Conservation (phyloP, 1,139 yeast genomes). For the Sugiyamaella neomexicana region DNA sequence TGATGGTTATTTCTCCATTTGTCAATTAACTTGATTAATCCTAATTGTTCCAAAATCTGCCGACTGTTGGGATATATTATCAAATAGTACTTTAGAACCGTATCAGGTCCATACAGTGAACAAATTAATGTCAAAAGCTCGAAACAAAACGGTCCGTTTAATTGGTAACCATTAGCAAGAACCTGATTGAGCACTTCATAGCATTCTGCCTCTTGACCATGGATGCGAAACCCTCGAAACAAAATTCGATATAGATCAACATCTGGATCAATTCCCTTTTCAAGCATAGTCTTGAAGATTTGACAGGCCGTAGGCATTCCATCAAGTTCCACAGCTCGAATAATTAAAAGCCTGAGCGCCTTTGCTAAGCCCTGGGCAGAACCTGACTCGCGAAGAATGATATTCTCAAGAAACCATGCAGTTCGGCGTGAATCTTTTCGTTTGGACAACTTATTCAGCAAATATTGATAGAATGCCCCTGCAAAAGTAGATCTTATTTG, state of each 20-base stretch:
- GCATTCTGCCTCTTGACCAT: slow-evolving; percentile 30
- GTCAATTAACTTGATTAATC: not conserved
- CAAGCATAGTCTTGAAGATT: slow-evolving; percentile 30
- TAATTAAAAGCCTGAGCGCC: slow-evolving; percentile 24
- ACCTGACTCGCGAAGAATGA: slow-evolving; percentile 18
- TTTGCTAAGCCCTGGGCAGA: slow-evolving; percentile 17
- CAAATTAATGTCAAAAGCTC: slow-evolving; percentile 29
- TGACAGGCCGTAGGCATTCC: slow-evolving; percentile 30
- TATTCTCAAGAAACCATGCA: slow-evolving; percentile 26
- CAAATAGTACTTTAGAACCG: slow-evolving; percentile 27
- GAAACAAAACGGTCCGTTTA: slow-evolving; percentile 23
- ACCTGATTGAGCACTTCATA: slow-evolving; percentile 29
- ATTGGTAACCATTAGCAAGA: slow-evolving; percentile 19
- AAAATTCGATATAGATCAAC: slow-evolving; percentile 23
- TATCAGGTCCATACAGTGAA: slow-evolving; percentile 27
- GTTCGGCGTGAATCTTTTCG: slow-evolving; percentile 20
- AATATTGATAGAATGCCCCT: slow-evolving; percentile 22
- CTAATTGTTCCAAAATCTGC: slow-evolving; percentile 3
- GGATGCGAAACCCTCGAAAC: slow-evolving; percentile 31
- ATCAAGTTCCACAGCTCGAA: slow-evolving; percentile 30
- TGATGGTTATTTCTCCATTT: not conserved
- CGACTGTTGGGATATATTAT: slow-evolving; percentile 15
- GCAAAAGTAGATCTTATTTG: slow-evolving; percentile 13
- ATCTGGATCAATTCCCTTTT: slow-evolving; percentile 26
- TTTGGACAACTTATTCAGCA: slow-evolving; percentile 23